Base-by-base conservation (phyloP, 352 stramenopile species). In the Globisporangium lucens region DNA sequence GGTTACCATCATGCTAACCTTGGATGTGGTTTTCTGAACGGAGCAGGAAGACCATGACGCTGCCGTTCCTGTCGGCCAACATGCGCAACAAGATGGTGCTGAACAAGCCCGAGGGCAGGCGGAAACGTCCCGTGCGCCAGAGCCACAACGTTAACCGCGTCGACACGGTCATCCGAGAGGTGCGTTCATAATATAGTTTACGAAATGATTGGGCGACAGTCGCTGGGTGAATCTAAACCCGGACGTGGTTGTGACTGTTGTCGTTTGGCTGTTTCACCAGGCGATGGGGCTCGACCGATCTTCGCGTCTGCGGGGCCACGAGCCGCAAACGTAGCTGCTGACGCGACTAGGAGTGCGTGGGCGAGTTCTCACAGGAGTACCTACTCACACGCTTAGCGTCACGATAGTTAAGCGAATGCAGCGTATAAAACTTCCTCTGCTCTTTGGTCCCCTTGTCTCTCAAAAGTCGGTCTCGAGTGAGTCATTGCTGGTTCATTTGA, bases 271-370 rank as follows among this genome's bases (percentile, higher is more conserved):
- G 30, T 49, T 36, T 36, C 17, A 4, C 4, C 57, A 89, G 79
- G 83, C 81, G 8, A 82, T 91, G 81, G 83, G 89, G 56, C 78
- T 91, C n/a, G 81, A 90, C 58, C 83, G 83, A 12, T 71, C 75
- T 56, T 86, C 82, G 51, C 76, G 77, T 56, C 67, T 77, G 38
- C 71, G 77, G 35, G 62, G 64, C 13, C 73, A 76, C 41, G 74
- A 87, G 17, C 55, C 75, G 33, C 62, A 70, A 30, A 56, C 24
- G 63, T 56, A 63, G 53, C 7, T 24, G 6, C 17, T 51, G 43
- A 46, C 38, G 38, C 38, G 38, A 20, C 38, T 20, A 13, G 38
- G 36, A 9, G 36, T 43, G 36, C 1, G 36, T 43, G 10, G 2
- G 10, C 15, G 4, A 1, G 10, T 43, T 43, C 36, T 15, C 36